Evolutionary conservation across 306 rosid genomes (phyloP), one percentile per base, ranked within the genome.

Genomic region (Elaeagnus macrophylla): DNA sequence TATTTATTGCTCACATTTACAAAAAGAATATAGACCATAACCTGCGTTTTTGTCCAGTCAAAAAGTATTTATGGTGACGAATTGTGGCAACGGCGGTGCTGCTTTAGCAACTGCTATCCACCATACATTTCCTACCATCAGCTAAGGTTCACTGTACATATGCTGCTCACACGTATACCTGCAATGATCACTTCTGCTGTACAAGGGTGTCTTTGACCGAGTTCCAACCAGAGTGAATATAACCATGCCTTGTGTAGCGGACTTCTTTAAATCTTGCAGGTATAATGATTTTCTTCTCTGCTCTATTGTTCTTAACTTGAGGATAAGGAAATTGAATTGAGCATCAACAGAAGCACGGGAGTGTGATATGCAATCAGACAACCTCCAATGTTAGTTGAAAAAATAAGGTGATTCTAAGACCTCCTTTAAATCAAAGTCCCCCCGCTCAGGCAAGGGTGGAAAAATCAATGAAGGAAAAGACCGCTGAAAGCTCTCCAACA

Each of bases 401-500:
- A 91, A 91, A 76, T 91, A 91, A 40, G 97, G 80, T 2, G 97
- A 86, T 59, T 79, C 78, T 63, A 86, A 66, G 57, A 91, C 97
- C 1, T 86, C 89, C 47, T 50, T 61, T 6, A 91, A 65, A 51
- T 86, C 77, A 32, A 91, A 80, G 67, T 86, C 82, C 16, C 97
- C 97, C 4, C 93, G 75, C 48, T 91, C 94, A 8, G 97, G 97
- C 75, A 91, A 79, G 12, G 83, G 66, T 6, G 97, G 97, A 60
- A 91, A 91, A 9, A 41, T 32, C 54, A 84, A 59, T 40, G 61
- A 18, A 35, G 97, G 94, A 72, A 86, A 91, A 53, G 96, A 78
- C 37, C 50, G 67, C 67, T 91, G 63, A 66, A 91, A 91, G 79
- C 81, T 51, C 64, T 78, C 83, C 73, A 84, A 54, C 56, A 91